Base-by-base conservation (phyloP, 441 rosid genomes). In the Hypseocharis bilobata region DNA sequence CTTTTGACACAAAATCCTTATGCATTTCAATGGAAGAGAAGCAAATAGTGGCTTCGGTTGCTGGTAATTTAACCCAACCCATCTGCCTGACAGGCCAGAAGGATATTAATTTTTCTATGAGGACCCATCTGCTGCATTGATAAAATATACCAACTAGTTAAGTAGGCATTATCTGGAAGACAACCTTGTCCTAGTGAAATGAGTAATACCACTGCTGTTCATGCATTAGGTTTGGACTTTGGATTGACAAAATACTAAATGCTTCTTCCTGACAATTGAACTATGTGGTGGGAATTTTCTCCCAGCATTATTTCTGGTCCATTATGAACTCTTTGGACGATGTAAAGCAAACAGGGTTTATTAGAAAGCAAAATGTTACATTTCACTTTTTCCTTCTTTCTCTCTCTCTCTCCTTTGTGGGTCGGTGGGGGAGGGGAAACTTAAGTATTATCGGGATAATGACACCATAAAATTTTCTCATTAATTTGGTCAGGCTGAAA, bases 401-500 rank as follows among this genome's bases (percentile, higher is more conserved):
- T n/a, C n/a, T n/a, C n/a, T n/a, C n/a, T n/a, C n/a, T n/a, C n/a
- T n/a, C n/a, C n/a, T n/a, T n/a, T n/a, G n/a, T n/a, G n/a, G n/a
- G n/a, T n/a, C n/a, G n/a, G n/a, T n/a, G n/a, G 51, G 51, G 8
- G 13, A 52, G 57, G 28, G 27, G 45, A 42, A 19, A 54, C 25
- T 10, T 7, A 44, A 42, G 25, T 29, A 62, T 27, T 28, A 63
- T 42, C 11, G 45, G 19, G 70, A 62, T 61, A 42, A 28, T 68
- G 49, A 51, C 58, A 59, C 36, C 34, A 30, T 55, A 47, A 19
- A 22, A 17, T 78, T 58, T 47, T 64, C n/a, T 64, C 38, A 14
- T 59, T 67, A 36, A 70, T 57, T 71, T 67, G 49, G 65, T 58
- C 82, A 92, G 98, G 95, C 96, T 72, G 98, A 92, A 81, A 88